Evolutionary conservation across 1,139 yeast genomes (phyloP), one percentile per base, ranked within the genome.

Genomic region (Sugiyamaella japonica): DNA sequence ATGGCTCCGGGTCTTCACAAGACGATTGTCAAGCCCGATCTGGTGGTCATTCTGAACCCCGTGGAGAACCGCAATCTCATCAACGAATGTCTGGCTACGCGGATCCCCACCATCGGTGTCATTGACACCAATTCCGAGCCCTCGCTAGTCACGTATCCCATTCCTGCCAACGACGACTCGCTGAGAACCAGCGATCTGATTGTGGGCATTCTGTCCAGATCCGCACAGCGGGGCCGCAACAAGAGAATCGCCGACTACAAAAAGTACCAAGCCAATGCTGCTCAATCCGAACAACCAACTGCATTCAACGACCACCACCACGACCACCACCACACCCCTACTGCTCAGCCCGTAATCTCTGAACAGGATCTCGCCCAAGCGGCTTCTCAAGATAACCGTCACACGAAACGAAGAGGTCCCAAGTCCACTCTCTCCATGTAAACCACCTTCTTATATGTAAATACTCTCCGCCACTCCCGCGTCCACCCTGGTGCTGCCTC

Each of bases 131-230:
- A 93, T 70, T 84, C 86, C 72, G 97, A 93, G 68, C 96, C 98
- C 16, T 81, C 89, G 7, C 74, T 86, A 63, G 86, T 93, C 55
- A 89, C 97, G 1, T 93, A 93, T 70, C 95, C 98, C 50, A 88
- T 93, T 62, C 98, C 99, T 25, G 95, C 95, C 59, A 93, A 93
- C 67, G 98, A 93, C 70, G 98, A 91, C 69, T 86, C 95, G n/a
- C 75, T 83, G 56, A 81, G 99, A 69, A 82, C 95, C 12, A 83
- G 86, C 3, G 85, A 87, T 61, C 76, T 93, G 64, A 80, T 93
- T 66, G 76, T 83, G 53, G 97, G 99, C 58, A 84, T 91, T 16
- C 77, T 93, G 62, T 85, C 95, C 20, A 84, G 80, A 66, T 90
- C 98, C 15, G 98, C 95, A 25, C 84, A 86, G 68, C 78, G 77